phyloP scores from a whole-genome alignment of 1,139 yeast genomes.

The Nakaseomyces bracarensis region DNA sequence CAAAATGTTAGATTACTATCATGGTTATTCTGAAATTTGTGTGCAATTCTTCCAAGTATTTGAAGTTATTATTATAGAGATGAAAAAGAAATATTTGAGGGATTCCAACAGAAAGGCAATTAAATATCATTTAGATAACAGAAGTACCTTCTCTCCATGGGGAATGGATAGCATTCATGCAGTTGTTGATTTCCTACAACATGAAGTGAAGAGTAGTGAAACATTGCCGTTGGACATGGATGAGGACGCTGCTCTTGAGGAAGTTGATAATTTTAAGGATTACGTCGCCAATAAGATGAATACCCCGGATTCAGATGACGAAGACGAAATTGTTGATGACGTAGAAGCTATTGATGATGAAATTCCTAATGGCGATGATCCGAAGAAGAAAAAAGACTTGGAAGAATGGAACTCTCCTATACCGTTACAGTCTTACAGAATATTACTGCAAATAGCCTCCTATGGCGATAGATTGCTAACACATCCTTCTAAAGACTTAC shows the following conservation, averaged over 20 bases:
- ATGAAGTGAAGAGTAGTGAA: constrained; percentile 7
- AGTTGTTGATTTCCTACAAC: constrained; percentile 17
- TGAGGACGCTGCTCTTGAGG: constrained; percentile 12
- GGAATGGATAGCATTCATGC: constrained; percentile 21
- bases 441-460: constrained; percentile 52
- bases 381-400: constrained; percentile 6
- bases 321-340: constrained; percentile 15
- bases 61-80: constrained; percentile 51
- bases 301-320: constrained; percentile 24
- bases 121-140: not conserved
- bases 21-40: constrained; percentile 66
- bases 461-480: constrained; percentile 67
- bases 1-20: constrained; percentile 70
- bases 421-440: constrained; percentile 48
- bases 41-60: constrained; percentile 71
- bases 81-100: constrained; percentile 36
- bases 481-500: constrained; percentile 54
- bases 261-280: constrained; percentile 25
- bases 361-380: constrained; percentile 3
- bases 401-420: constrained; percentile 54
- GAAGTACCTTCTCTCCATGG: constrained; percentile 20
- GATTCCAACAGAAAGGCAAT: constrained; percentile 17
- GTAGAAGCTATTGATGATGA: constrained; percentile 8
- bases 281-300: constrained; percentile 24
- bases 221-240: constrained; percentile 4